Evolutionary conservation across 2,329 filamentous ascomycete species (phyloP), one percentile per base, ranked within the genome.

Genomic region (Fusarium siculi): DNA sequence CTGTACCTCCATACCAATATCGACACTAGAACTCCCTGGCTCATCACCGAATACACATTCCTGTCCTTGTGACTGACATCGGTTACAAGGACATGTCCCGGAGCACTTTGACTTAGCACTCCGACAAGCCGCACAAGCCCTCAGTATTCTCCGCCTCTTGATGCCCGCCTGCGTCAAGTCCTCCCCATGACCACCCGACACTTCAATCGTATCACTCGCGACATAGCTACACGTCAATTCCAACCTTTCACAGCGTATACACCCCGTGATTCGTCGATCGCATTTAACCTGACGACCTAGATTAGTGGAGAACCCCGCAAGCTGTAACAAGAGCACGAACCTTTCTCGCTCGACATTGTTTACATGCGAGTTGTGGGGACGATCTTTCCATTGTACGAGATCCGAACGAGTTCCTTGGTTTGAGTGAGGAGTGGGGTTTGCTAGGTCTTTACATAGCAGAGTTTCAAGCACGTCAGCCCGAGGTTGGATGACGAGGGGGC

Each of bases 21-120:
- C 62, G 19, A 40, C 36, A 15, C 21, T 55, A 1, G 32, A 32
- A 1, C 19, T n/a, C 5, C 21, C 19, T 15, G 14, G 25, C 0
- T 57, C 32, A 19, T 40, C 43, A 2, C 47, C 49, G 18, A 74
- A 75, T 0, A 56, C 2, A 37, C 76, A 78, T 7, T 54, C 57
- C 4, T 67, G 61, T 0, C 60, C 56, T 2, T 68, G 68, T 10
- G 73, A 75, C n/a, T 63, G 68, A 63, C 81, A 83, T 63, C 80
- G 73, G 30, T 36, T 43, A 25, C 81, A 83, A 12, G 81, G 81
- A 15, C 72, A 55, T 2, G 50, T 72, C 2, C 82, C 82, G 1
- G 78, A 81, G 60, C 82, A 84, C 39, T 80, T 82, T 1, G 79
- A 76, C 59, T 84, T 84, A 18, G 79, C 76, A 40, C 66, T 71